These are phyloP conservation scores for Hypoxylon sp. DNA, from an alignment of 2,329 filamentous ascomycete species.

Conservation along the genomic window DNA sequence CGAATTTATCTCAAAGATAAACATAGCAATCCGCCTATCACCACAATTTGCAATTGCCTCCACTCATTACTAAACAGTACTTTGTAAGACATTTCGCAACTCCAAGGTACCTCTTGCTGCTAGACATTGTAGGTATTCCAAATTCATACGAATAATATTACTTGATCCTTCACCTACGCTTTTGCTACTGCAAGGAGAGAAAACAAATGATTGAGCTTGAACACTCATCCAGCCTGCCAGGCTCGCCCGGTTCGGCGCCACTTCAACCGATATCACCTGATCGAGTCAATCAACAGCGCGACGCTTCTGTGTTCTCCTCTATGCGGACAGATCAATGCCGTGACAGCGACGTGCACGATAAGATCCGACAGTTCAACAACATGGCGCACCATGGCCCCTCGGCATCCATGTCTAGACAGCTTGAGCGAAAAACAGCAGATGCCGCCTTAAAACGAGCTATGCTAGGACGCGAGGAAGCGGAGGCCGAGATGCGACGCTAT, in stretches of 20 bases:
- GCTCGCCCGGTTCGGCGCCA: conserved; percentile 49
- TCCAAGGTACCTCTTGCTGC: neutral
- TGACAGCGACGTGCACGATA: conserved; percentile 56
- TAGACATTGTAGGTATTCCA: conserved; percentile 20
- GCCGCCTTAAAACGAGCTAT: conserved; percentile 76
- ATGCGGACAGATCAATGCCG: conserved; percentile 43
- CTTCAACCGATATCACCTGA: conserved; percentile 53
- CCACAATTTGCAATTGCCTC: conserved; percentile 15
- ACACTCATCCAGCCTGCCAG: conserved; percentile 44
- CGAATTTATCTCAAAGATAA: conserved; percentile 35
- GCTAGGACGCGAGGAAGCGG: conserved; percentile 79
- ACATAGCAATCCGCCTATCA: conserved; percentile 31
- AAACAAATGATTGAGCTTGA: conserved; percentile 49
- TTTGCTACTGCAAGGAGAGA: conserved; percentile 13
- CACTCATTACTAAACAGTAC: conserved; percentile 24
- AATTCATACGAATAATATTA: conserved; percentile 9
- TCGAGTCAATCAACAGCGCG: conserved; percentile 53
- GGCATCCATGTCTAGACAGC: conserved; percentile 65
- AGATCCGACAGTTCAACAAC: conserved; percentile 56
- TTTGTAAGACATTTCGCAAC: conserved; percentile 21
- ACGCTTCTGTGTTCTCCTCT: conserved; percentile 43
- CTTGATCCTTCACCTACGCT: neutral
- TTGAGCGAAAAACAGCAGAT: conserved; percentile 76
- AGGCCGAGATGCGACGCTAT: conserved; percentile 75
- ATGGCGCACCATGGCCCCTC: conserved; percentile 43